Percentiles rank a stretch among this genome's conserved stretches.
Evolutionary conservation across 176 grass and related monocot species (phyloP).

Genomic region (Alloteropsis semialata): DNA sequence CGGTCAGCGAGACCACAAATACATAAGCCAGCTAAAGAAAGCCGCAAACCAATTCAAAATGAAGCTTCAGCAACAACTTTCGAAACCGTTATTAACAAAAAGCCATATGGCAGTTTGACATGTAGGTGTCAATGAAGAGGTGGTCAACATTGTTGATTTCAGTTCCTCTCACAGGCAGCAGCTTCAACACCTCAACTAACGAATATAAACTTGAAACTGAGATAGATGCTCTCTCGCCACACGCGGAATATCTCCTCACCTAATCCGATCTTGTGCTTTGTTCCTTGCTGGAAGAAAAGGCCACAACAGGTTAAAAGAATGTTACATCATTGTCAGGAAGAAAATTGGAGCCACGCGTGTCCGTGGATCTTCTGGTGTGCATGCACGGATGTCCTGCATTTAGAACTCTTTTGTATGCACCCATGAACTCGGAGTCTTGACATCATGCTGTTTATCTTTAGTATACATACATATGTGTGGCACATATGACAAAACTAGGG

Average conservation of each 20-base stretch:
- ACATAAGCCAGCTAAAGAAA: background rate
- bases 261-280: constrained; percentile 35
- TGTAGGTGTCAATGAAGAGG: background rate
- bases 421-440: background rate
- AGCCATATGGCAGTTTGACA: background rate
- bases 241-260: constrained; percentile 39
- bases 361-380: background rate
- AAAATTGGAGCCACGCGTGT: constrained; percentile 5
- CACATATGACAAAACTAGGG: background rate
- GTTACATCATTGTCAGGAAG: background rate
- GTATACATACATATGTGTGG: background rate
- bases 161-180: background rate
- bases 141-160: constrained; percentile 10
- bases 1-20: background rate
- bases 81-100: background rate
- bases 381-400: too few species aligned
- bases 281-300: constrained; percentile 10
- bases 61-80: constrained; percentile 1
- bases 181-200: constrained; percentile 1
- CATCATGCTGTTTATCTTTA: constrained; percentile 2
- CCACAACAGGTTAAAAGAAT: background rate
- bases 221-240: constrained; percentile 12
- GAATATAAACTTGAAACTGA: background rate
- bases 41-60: background rate
- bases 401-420: too few species aligned